These are phyloP conservation scores for Sequoiadendron giganteum DNA, from an alignment of 75 land plant genomes.

Conservation along the genomic window DNA sequence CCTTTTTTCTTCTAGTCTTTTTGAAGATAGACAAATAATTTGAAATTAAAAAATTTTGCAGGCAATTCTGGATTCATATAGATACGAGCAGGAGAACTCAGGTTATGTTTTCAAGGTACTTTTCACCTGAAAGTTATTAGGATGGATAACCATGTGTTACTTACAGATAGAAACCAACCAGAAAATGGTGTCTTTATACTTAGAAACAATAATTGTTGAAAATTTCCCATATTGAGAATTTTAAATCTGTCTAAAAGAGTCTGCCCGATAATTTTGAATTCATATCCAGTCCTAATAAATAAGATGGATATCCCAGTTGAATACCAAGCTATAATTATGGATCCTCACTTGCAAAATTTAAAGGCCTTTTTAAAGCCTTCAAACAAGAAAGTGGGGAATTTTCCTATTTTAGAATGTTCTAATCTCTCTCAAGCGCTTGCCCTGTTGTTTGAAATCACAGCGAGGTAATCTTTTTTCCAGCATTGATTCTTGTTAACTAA, in stretches of 20 bases:
- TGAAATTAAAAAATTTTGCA: slow-evolving; percentile 6
- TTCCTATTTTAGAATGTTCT: not conserved
- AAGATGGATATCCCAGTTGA: not conserved
- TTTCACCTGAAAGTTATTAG: no score
- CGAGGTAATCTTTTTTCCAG: not conserved
- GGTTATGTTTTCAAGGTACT: not conserved
- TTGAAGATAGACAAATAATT: not conserved
- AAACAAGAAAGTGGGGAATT: not conserved
- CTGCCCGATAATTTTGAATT: not conserved
- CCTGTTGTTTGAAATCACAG: not conserved
- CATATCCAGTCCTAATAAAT: not conserved
- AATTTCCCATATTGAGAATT: not conserved
- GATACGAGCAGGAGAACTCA: not conserved
- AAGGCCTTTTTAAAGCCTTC: not conserved
- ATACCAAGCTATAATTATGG: not conserved
- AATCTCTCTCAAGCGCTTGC: not conserved
- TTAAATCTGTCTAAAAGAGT: not conserved
- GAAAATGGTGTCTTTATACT: not conserved
- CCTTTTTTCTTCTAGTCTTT: not conserved
- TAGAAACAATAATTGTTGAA: no score
- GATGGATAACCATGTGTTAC: not conserved
- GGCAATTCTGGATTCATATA: slow-evolving; percentile 25
- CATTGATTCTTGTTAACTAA: not conserved
- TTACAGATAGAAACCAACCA: not conserved
- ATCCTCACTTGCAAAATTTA: not conserved